Evolutionary conservation across 768 basidiomycete genomes (phyloP), one percentile per base, ranked within the genome.

Genomic region (Amanita pseudoporphyria): DNA sequence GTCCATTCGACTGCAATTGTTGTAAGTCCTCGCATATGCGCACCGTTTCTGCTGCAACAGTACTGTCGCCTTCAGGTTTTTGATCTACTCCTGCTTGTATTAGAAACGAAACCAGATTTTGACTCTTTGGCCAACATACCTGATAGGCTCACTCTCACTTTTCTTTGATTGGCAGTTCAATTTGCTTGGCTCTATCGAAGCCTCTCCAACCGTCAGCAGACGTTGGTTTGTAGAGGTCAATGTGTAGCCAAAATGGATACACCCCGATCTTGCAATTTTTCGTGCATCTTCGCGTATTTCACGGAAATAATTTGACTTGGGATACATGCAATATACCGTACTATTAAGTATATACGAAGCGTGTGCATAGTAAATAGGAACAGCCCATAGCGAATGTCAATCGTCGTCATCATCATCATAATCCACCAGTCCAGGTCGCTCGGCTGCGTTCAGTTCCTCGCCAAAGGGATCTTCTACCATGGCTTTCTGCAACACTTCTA

Each of bases 1-100:
- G 89, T 67, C 90, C 90, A 5, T 92, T 92, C 60, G 90, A 92
- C 62, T 92, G 90, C 63, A 72, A 87, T 32, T 92, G 90, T 58
- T 92, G 90, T 89, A 58, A 66, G 87, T 63, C 18, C 40, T 36
- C 35, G 26, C 10, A 22, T 21, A 51, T n/a, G 26, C 45, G 26
- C n/a, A 19, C 43, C 14, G 6, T 42, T 36, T 35, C 37, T 28
- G 30, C 42, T n/a, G 28, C 5, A 13, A 12, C 21, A 21, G 19
- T 14, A 52, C 47, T 32, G 18, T 45, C 14, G 44, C 45, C 10
- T 28, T 5, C 28, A 61, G 57, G 58, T 62, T 60, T 58, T 53
- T 64, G 53, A 59, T 9, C 41, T 28, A 26, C 9, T 18, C 22
- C 14, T 22, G 13, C 16, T 16, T 37, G 36, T 16, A 37, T 37